Evolutionary conservation across 352 stramenopile species (phyloP).

Genomic region (Aphanomyces invadans): DNA sequence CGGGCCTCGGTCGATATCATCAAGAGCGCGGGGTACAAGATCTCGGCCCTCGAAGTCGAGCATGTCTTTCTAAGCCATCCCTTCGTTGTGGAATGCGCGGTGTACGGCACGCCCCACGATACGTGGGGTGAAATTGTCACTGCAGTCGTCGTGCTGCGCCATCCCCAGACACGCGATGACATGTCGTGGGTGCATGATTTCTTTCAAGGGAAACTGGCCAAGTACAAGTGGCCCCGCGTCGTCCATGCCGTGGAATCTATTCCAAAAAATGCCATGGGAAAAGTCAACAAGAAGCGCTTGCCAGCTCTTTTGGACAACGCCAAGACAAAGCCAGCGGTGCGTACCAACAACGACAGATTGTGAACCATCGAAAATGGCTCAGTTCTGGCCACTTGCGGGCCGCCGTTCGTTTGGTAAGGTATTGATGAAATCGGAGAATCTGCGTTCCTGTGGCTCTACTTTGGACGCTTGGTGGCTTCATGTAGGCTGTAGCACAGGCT

Average conservation of each 20-base stretch:
- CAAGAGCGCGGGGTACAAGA: constrained; percentile 88
- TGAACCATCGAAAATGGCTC: no score
- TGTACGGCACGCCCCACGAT: constrained; percentile 79
- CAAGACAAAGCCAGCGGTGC: no score
- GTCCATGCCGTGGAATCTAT: constrained; percentile 77
- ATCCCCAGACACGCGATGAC: neutral
- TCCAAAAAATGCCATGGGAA: constrained; percentile 90
- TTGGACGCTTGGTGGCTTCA: no score
- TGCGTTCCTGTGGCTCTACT: no score
- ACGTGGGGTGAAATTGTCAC: constrained; percentile 79
- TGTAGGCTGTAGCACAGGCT: no score
- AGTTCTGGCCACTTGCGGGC: no score
- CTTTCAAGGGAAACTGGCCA: constrained; percentile 53
- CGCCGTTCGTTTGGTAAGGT: no score
- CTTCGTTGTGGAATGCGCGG: constrained; percentile 67
- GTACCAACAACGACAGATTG: no score
- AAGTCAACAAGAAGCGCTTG: constrained; percentile 91
- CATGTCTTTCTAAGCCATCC: constrained; percentile 74
- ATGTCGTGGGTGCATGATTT: constrained; percentile 43
- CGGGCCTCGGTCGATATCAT: constrained; percentile 88
- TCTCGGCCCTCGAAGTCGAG: constrained; percentile 89
- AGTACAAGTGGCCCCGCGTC: constrained; percentile 70
- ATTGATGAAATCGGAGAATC: no score
- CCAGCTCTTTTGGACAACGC: no score
- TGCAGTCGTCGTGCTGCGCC: constrained; percentile 42